These are phyloP conservation scores for Austroboletus eburneus DNA, from an alignment of 768 basidiomycete species.

Conservation along the genomic window DNA sequence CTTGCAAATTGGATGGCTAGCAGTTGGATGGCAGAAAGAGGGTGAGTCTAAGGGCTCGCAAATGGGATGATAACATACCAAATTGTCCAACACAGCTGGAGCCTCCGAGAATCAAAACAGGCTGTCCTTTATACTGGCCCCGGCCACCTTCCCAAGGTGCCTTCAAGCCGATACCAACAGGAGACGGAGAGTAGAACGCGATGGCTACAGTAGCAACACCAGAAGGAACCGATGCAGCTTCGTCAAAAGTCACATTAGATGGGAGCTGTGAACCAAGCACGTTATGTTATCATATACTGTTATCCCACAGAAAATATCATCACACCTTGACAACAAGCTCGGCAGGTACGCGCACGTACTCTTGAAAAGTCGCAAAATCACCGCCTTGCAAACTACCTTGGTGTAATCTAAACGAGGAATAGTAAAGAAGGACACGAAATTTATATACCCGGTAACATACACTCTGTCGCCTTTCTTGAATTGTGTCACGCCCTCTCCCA, in stretches of 20 bases:
- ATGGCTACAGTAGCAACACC: constrained; percentile 29
- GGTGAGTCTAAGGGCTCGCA: constrained; percentile 13
- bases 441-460: neutral
- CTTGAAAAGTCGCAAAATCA: constrained; percentile 21
- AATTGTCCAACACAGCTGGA: constrained; percentile 36
- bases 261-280: constrained; percentile 30
- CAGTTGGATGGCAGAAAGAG: constrained; percentile 1
- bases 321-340: constrained; percentile 17
- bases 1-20: constrained; percentile 34
- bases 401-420: constrained; percentile 15
- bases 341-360: constrained; percentile 21
- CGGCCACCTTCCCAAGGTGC: constrained; percentile 34
- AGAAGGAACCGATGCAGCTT: constrained; percentile 37
- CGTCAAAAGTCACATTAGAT: constrained; percentile 32
- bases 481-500: constrained; percentile 37
- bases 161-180: constrained; percentile 28
- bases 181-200: constrained; percentile 29
- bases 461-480: constrained; percentile 34
- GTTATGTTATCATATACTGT: neutral
- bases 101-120: constrained; percentile 36
- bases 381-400: constrained; percentile 1
- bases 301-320: neutral
- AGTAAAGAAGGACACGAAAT: neutral
- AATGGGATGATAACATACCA: constrained; percentile 29
- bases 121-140: constrained; percentile 27